Evolutionary conservation across 2,329 filamentous ascomycete species (phyloP).

Genomic region (Pestalotiopsis sp.): DNA sequence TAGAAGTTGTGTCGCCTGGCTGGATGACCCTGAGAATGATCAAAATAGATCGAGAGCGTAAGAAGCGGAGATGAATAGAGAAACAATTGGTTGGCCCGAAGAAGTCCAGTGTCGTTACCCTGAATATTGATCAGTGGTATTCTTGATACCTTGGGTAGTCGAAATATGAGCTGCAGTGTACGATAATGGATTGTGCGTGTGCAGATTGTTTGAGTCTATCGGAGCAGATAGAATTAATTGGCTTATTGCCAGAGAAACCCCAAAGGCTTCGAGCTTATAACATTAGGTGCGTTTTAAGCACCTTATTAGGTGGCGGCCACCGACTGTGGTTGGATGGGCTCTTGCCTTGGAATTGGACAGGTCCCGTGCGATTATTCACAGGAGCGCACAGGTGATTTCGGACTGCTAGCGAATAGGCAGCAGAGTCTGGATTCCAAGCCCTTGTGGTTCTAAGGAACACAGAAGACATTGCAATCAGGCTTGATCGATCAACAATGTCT

Average conservation of each 20-base stretch:
- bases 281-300: not conserved
- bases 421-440: not conserved
- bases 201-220: not conserved
- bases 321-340: not conserved
- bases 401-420: not conserved
- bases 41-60: not conserved
- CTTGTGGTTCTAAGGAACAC: not conserved
- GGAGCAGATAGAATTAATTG: not conserved
- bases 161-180: not conserved
- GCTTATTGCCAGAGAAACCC: not conserved
- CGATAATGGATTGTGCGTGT: not conserved
- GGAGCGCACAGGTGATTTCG: not conserved
- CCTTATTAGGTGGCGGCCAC: not conserved
- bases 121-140: not conserved
- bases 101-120: no score
- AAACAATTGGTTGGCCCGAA: not conserved
- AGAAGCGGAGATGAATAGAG: not conserved
- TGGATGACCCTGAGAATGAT: not conserved
- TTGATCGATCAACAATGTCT: no score
- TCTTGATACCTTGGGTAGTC: not conserved
- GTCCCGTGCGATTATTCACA: constrained; percentile 1
- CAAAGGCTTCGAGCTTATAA: not conserved
- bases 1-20: not conserved
- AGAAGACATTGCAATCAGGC: not conserved
- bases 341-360: not conserved